Conservation (phyloP, 192 early-diverging fungal genomes). For the Dimargaris xerosporica region DNA sequence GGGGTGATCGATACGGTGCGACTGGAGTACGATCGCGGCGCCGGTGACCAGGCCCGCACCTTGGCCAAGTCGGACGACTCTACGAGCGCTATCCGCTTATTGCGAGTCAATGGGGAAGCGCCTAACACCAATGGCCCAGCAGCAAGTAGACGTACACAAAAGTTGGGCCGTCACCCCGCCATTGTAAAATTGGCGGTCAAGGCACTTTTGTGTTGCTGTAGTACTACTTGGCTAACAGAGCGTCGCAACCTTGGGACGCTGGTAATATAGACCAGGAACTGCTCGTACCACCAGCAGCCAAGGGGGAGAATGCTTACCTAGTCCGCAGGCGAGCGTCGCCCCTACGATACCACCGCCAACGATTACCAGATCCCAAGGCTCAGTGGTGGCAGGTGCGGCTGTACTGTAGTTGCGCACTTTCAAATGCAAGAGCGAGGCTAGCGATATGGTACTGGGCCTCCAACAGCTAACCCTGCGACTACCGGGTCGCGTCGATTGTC, state of each 20-base stretch:
- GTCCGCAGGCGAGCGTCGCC: conserved; percentile 61
- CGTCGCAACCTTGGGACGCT: neutral
- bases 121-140: neutral
- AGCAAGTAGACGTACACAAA: neutral
- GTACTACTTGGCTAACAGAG: neutral
- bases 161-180: neutral
- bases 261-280: conserved; percentile 1
- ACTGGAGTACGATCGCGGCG: conserved; percentile 49
- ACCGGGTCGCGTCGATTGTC: too few relatives aligned
- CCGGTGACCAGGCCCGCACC: conserved; percentile 34
- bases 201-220: neutral
- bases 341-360: conserved; percentile 86
- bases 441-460: too few relatives aligned
- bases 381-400: neutral
- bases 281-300: neutral
- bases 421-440: too few relatives aligned
- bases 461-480: too few relatives aligned
- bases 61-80: conserved; percentile 57
- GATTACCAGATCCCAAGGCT: conserved; percentile 68
- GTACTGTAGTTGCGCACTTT: too few relatives aligned
- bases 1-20: conserved; percentile 72
- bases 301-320: conserved; percentile 31
- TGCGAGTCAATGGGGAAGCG: conserved; percentile 10
- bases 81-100: conserved; percentile 53
- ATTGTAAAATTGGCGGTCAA: neutral